phyloP scores from a whole-genome alignment of 2,329 filamentous ascomycete genomes.

The Cladophialophora yegresii region DNA sequence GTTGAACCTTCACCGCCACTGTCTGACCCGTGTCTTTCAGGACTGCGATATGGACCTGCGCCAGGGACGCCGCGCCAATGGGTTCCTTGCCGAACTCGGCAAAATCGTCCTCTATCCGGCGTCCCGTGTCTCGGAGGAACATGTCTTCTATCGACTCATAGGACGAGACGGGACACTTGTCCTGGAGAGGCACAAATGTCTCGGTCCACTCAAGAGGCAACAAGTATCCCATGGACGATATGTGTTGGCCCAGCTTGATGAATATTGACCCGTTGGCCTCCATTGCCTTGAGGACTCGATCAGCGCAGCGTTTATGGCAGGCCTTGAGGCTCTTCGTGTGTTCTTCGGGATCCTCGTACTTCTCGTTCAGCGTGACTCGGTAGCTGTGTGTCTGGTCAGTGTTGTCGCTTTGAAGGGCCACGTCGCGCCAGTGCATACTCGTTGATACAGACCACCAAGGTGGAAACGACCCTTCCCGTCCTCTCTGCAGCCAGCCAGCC shows the following conservation, averaged over 20 bases:
- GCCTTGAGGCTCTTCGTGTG: constrained; percentile 69
- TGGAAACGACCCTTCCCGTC: constrained; percentile 73
- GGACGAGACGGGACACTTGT: constrained; percentile 90
- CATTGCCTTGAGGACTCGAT: constrained; percentile 79
- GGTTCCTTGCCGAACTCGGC: constrained; percentile 77
- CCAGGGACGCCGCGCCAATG: constrained; percentile 89
- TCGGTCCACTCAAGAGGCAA: constrained; percentile 89
- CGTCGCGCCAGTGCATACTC: constrained; percentile 59
- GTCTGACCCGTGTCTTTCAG: constrained; percentile 78
- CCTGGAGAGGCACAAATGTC: constrained; percentile 93
- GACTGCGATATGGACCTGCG: constrained; percentile 88
- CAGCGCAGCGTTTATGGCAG: constrained; percentile 90
- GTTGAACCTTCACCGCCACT: constrained; percentile 96
- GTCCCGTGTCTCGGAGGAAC: constrained; percentile 81
- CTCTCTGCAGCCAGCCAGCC: constrained; percentile 73
- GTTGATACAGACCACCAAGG: constrained; percentile 79
- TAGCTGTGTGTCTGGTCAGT: constrained; percentile 62
- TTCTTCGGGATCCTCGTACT: constrained; percentile 63
- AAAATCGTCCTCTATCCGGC: constrained; percentile 77
- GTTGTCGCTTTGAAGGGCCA: too few species aligned
- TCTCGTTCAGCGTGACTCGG: constrained; percentile 75
- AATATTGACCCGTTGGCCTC: constrained; percentile 98
- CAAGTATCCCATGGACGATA: constrained; percentile 95
- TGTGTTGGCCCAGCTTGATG: constrained; percentile 94
- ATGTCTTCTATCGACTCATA: constrained; percentile 82